phyloP scores from a whole-genome alignment of 306 rosid genomes.

The Oemleria cerasiformis region DNA sequence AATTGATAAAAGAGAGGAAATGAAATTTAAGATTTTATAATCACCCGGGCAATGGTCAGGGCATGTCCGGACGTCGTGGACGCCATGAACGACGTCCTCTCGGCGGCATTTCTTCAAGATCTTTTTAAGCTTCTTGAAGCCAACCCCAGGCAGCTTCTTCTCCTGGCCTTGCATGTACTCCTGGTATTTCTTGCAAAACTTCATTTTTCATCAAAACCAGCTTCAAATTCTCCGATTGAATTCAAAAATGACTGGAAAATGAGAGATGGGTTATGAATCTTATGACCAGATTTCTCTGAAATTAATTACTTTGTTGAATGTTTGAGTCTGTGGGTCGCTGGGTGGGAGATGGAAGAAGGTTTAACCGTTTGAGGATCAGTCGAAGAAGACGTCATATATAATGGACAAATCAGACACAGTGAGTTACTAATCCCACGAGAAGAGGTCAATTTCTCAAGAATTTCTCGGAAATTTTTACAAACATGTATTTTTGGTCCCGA shows the following conservation, averaged over 20 bases:
- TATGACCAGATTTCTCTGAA: not conserved
- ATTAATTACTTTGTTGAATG: not conserved
- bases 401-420: not conserved
- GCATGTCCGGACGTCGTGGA: slow-evolving; percentile 37
- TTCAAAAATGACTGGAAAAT: not conserved
- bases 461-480: not conserved
- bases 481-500: too few species aligned
- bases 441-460: not conserved
- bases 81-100: slow-evolving; percentile 24
- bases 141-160: slow-evolving; percentile 71
- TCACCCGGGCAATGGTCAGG: slow-evolving; percentile 73
- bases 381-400: not conserved
- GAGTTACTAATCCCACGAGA: not conserved
- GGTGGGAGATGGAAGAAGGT: not conserved
- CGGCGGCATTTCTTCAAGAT: slow-evolving; percentile 69
- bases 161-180: slow-evolving; percentile 77
- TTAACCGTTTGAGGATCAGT: not conserved
- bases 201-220: slow-evolving; percentile 47
- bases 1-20: not conserved
- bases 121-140: slow-evolving; percentile 87
- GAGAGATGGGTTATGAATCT: not conserved
- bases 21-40: not conserved
- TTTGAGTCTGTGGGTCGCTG: not conserved
- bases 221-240: not conserved
- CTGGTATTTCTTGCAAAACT: slow-evolving; percentile 89